Evolutionary conservation across 2,329 filamentous ascomycete species (phyloP).

Genomic region (Cercospora beticola): DNA sequence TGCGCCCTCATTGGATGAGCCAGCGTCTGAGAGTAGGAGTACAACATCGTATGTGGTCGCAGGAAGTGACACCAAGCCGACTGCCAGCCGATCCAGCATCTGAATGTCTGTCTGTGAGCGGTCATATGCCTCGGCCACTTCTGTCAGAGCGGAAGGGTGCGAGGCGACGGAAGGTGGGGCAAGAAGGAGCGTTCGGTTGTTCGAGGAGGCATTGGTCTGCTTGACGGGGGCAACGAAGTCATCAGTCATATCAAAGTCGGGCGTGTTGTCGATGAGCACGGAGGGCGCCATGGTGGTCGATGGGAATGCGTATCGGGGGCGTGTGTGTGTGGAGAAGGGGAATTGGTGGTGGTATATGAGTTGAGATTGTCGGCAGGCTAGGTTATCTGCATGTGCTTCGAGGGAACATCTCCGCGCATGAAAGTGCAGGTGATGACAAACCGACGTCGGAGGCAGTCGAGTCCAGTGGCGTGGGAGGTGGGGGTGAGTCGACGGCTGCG

Average conservation of each 20-base stretch:
- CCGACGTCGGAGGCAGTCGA: background rate
- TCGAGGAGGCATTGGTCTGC: constrained; percentile 33
- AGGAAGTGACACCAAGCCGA: constrained; percentile 76
- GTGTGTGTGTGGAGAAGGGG: background rate
- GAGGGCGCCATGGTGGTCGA: constrained; percentile 40
- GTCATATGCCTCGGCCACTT: constrained; percentile 70
- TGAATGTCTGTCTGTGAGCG: constrained; percentile 81
- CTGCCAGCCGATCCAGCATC: constrained; percentile 91
- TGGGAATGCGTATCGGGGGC: background rate
- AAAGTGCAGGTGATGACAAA: background rate
- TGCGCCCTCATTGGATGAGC: constrained; percentile 62
- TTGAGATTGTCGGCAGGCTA: background rate
- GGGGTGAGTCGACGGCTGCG: background rate
- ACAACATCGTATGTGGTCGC: constrained; percentile 77
- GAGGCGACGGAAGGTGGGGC: constrained; percentile 87
- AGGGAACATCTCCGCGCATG: background rate
- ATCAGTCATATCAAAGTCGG: constrained; percentile 38
- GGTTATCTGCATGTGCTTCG: background rate
- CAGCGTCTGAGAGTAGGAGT: constrained; percentile 76
- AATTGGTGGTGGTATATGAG: background rate
- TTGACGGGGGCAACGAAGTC: constrained; percentile 27
- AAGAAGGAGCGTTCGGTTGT: constrained; percentile 71
- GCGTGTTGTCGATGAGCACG: constrained; percentile 41
- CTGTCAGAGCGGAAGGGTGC: constrained; percentile 73
- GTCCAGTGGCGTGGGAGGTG: background rate